phyloP scores from a whole-genome alignment of 2,329 filamentous ascomycete species.

The Fonsecaea nubica region DNA sequence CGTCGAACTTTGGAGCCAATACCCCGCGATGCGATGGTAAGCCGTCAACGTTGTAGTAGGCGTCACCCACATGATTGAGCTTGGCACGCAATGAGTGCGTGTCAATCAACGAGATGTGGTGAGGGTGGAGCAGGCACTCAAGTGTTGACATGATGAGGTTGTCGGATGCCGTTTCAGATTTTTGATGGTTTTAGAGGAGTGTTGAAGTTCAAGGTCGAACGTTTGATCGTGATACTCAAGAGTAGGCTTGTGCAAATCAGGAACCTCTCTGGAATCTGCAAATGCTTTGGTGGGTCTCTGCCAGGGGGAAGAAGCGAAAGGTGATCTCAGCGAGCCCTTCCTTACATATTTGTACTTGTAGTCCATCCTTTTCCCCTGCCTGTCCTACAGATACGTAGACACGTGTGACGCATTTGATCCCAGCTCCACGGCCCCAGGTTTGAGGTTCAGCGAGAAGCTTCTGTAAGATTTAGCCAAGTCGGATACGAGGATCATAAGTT shows the following conservation, averaged over 20 bases:
- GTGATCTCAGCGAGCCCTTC: not conserved
- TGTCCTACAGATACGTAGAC: not conserved
- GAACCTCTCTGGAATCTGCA: not conserved
- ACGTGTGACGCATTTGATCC: not conserved
- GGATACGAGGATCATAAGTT: constrained; percentile 1
- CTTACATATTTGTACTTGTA: constrained; percentile 3
- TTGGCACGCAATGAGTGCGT: constrained; percentile 26
- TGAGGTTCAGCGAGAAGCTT: not conserved
- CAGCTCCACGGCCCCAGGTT: not conserved
- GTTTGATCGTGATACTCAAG: not conserved
- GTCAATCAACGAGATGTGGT: constrained; percentile 29
- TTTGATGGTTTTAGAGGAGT: not conserved
- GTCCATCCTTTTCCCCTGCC: not conserved
- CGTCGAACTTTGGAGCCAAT: constrained; percentile 25
- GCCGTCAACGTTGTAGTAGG: constrained; percentile 27
- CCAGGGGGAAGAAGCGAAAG: not conserved
- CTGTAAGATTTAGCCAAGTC: not conserved
- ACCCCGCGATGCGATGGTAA: constrained; percentile 28
- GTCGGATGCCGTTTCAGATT: not conserved
- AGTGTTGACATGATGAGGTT: constrained; percentile 16
- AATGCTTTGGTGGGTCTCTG: not conserved
- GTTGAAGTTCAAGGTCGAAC: not conserved
- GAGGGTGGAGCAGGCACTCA: constrained; percentile 20
- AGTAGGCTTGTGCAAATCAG: not conserved
- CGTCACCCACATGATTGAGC: constrained; percentile 23